Evolutionary conservation across 805 yeast genomes (phyloP).

Genomic region (Wickerhamiella brachini): DNA sequence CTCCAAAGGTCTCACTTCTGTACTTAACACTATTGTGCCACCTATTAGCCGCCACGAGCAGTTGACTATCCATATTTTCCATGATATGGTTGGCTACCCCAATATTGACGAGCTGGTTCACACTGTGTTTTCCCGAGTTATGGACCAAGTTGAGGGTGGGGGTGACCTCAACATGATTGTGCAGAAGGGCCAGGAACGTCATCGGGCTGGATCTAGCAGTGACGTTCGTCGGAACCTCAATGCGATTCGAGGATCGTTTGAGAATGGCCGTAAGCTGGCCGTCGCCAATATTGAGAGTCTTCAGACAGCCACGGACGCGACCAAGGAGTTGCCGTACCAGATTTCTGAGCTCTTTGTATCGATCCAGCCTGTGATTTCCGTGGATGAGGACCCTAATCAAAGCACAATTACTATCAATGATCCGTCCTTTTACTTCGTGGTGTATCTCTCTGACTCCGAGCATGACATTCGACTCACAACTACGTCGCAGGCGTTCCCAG

Average conservation of each 20-base stretch:
- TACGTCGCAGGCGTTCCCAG: conserved; percentile 81
- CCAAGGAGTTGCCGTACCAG: conserved; percentile 7
- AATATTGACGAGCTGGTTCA: conserved; percentile 36
- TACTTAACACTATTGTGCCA: conserved; percentile 31
- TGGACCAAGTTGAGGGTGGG: conserved; percentile 61
- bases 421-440: conserved; percentile 52
- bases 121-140: conserved; percentile 39
- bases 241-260: conserved; percentile 58
- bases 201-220: conserved; percentile 24
- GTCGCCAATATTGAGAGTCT: conserved; percentile 70
- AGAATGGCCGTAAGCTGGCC: conserved; percentile 80
- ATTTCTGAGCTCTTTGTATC: conserved; percentile 55
- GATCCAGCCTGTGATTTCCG: conserved; percentile 43
- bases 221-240: conserved; percentile 38
- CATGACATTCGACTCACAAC: conserved; percentile 62
- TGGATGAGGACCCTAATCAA: conserved; percentile 18
- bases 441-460: conserved; percentile 63
- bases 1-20: conserved; percentile 26
- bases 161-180: conserved; percentile 42
- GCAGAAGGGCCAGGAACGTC: conserved; percentile 31
- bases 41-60: conserved; percentile 33
- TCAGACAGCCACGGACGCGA: conserved; percentile 20
- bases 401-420: conserved; percentile 3
- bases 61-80: conserved; percentile 30
- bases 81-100: conserved; percentile 33